Evolutionary conservation across 345 rosid species (phyloP).

Genomic region (Salix dunnii): DNA sequence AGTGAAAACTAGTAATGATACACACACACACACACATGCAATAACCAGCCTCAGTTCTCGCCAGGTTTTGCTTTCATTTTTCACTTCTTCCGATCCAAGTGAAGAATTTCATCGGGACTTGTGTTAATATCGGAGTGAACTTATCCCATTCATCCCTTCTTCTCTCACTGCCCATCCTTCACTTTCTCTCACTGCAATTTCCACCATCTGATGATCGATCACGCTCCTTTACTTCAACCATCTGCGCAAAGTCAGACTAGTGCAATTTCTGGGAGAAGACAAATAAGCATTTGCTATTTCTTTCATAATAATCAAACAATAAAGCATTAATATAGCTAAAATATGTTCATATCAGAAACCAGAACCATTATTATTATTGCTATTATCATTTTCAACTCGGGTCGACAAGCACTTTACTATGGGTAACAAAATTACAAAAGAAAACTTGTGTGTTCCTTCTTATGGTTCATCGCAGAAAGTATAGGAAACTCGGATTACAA

Average conservation of each 20-base stretch:
- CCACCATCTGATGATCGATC: too few relatives aligned
- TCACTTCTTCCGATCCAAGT: too few relatives aligned
- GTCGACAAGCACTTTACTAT: slow-evolving; percentile 25
- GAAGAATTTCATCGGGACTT: too few relatives aligned
- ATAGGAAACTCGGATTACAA: slow-evolving; percentile 28
- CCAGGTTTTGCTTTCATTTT: too few relatives aligned
- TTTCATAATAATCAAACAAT: neutral
- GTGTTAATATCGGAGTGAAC: too few relatives aligned
- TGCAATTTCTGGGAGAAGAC: neutral
- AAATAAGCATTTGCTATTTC: neutral
- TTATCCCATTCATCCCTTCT: too few relatives aligned
- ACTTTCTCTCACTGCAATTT: too few relatives aligned
- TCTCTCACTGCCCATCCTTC: too few relatives aligned
- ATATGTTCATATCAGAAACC: neutral
- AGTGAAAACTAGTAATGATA: too few relatives aligned
- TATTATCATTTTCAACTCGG: slow-evolving; percentile 19
- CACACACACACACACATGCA: too few relatives aligned
- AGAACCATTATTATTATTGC: neutral
- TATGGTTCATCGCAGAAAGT: slow-evolving; percentile 1
- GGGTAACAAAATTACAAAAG: slow-evolving; percentile 23
- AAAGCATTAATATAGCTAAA: neutral
- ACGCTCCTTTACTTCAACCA: too few relatives aligned
- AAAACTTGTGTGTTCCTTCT: neutral
- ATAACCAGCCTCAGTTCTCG: too few relatives aligned
- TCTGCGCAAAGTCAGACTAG: neutral